Evolutionary conservation across 306 rosid species (phyloP), one percentile per base, ranked within the genome.

Genomic region (Lablab purpureus): DNA sequence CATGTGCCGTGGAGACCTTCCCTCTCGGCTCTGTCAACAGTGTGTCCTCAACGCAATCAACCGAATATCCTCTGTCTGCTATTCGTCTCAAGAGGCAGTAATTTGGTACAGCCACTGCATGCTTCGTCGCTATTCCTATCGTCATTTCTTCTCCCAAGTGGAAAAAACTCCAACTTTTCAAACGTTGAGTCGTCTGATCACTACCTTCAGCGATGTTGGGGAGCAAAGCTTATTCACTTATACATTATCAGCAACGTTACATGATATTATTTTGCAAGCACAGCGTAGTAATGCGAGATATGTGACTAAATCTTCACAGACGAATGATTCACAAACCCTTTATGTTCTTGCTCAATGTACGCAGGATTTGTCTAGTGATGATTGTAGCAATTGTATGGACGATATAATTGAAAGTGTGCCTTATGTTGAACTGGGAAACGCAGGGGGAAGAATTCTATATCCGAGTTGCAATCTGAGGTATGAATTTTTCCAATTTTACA

Each of bases 371-470:
- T 69, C 74, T 4, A 15, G 15, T 4, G 15, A 8, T 3, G 41
- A 15, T 14, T 46, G 59, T 4, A 1, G 0, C 0, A 2, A 14
- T 0, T 69, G 59, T 9, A 10, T 47, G 0, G 4, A 46, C 3
- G 43, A 69, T 69, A n/a, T 69, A 10, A 46, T 0, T 69, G 8
- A 8, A 69, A 25, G 8, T 15, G 47, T 69, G 6, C 59, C 74
- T 8, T 47, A 25, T 41, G 17, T 27, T 47, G 9, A 17, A 6
- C 8, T 69, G 41, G 59, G 41, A 46, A 69, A 21, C 52, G 5
- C 15, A 3, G 59, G 41, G 9, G 74, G 74, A 47, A 47, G 74
- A 47, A 40, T 69, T 69, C 10, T 69, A 2, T 25, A 69, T 69
- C 74, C 74, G 3, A 69, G 74, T 25, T 69, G 59, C 43, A 69